Conservation (phyloP, 2,329 filamentous ascomycete species). For the Cylindrodendrum hubeiense region DNA sequence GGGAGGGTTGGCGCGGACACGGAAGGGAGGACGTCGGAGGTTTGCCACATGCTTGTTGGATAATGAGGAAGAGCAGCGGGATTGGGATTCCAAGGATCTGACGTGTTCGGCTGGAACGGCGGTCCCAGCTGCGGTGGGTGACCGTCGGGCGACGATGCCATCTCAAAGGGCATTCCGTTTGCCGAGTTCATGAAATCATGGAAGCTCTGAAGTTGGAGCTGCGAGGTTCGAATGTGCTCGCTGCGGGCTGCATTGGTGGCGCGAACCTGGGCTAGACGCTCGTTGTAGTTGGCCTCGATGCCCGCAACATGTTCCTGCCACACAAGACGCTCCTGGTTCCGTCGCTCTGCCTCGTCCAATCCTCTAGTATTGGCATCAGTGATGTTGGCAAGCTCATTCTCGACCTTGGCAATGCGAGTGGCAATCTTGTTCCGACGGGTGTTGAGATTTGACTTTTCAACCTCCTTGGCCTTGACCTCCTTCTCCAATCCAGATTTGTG, state of each 20-base stretch:
- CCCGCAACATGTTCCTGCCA: constrained; percentile 61
- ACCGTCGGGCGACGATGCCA: constrained; percentile 35
- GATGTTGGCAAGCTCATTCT: constrained; percentile 78
- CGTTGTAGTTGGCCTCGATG: constrained; percentile 60
- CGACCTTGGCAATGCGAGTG: constrained; percentile 77
- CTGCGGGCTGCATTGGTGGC: constrained; percentile 45
- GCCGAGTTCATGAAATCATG: constrained; percentile 49
- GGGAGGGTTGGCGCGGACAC: constrained; percentile 47
- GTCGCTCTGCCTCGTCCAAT: constrained; percentile 72
- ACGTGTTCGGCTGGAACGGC: constrained; percentile 38
- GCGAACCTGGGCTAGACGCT: constrained; percentile 56
- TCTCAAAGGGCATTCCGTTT: constrained; percentile 50
- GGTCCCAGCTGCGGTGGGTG: constrained; percentile 41
- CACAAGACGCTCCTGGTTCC: constrained; percentile 62
- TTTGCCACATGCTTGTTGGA: constrained; percentile 52
- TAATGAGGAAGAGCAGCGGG: constrained; percentile 51
- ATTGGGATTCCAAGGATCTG: constrained; percentile 51
- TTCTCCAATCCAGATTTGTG: constrained; percentile 73
- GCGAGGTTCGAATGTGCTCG: constrained; percentile 48
- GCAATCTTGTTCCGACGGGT: constrained; percentile 80
- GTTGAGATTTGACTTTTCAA: constrained; percentile 73
- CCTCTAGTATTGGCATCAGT: constrained; percentile 76
- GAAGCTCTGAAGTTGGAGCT: constrained; percentile 49
- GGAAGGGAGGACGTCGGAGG: constrained; percentile 50
- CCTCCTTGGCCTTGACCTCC: constrained; percentile 71